Evolutionary conservation across 2,329 filamentous ascomycete species (phyloP), one percentile per base, ranked within the genome.

Genomic region (Aspergillus costaricaensis): DNA sequence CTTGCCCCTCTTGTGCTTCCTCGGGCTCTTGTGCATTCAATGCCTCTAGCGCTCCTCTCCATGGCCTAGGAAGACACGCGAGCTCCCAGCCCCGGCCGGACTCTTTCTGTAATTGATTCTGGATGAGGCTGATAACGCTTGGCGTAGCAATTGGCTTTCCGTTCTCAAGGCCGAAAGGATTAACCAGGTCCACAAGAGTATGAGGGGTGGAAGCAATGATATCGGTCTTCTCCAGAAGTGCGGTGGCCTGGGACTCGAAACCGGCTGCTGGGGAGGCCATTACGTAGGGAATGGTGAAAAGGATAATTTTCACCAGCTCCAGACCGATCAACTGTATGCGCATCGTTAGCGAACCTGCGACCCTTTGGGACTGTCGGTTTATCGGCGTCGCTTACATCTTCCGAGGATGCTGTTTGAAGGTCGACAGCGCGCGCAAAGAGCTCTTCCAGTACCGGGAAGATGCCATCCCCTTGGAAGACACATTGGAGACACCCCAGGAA

Each of bases 271-370:
- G 86, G 2, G 91, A 87, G 9, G 88, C 86, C 83, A 96, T 88
- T 57, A 92, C 83, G 75, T 98, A 99, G 0, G 95, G 94, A 60
- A 99, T 90, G 0, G 94, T 96, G 52, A 97, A 86, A 48, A 98
- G 86, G 66, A 99, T 97, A 68, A 97, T 93, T 79, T 97, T 98
- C 75, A 97, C 92, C 36, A 99, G 85, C 79, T 98, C 95, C 44
- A 96, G 78, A 19, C 87, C 86, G 53, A 89, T 78, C 47, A 85
- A 78, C 83, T 86, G 65, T 68, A 64, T 63, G 61, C 61, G 55
- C 47, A 47, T 50, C 27, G 60, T 73, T 59, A 72, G 62, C 55
- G 38, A 6, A 12, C 15, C 12, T 38, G 44, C 7, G 39, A 52
- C 27, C 25, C 25, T 49, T 25, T 21, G 6, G 41, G 14, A 36